A percentile compares a stretch with the other conserved stretches of the same genome.
Evolutionary conservation across 1,139 yeast genomes (phyloP).

Genomic region (Yamadazyma siamensis): DNA sequence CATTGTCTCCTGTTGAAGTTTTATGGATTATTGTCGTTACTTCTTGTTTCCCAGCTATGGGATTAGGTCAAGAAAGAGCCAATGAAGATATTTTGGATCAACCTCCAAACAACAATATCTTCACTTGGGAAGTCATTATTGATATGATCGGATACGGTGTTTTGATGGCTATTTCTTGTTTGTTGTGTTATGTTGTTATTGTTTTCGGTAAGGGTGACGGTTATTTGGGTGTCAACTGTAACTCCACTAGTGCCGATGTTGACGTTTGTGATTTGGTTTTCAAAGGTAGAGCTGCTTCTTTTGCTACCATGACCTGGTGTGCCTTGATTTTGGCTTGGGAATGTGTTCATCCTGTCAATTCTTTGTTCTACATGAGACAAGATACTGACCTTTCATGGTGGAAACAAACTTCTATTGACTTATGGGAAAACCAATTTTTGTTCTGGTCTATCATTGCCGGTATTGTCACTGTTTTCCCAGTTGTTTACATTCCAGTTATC

Average conservation of each 20-base stretch:
- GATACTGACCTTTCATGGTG: constrained; percentile 61
- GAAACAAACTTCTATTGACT: constrained; percentile 53
- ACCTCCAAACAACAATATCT: constrained; percentile 64
- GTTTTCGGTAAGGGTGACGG: constrained; percentile 69
- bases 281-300: constrained; percentile 76
- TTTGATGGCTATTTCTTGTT: constrained; percentile 71
- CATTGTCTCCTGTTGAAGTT: constrained; percentile 76
- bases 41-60: constrained; percentile 84
- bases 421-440: constrained; percentile 74
- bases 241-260: constrained; percentile 21
- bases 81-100: constrained; percentile 61
- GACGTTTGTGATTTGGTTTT: constrained; percentile 60
- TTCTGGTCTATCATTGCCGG: constrained; percentile 84
- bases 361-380: constrained; percentile 74
- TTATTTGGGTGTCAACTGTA: constrained; percentile 64
- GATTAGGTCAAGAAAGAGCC: constrained; percentile 70
- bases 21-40: constrained; percentile 79
- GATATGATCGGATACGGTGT: constrained; percentile 78
- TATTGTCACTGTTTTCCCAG: constrained; percentile 71
- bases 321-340: constrained; percentile 88
- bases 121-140: constrained; percentile 64
- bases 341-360: constrained; percentile 71
- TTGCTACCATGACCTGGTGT: constrained; percentile 89
- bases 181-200: constrained; percentile 62
- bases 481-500: constrained; percentile 83